These are phyloP conservation scores for Lachnellula occidentalis DNA, from an alignment of 2,329 filamentous ascomycete genomes.

Conservation along the genomic window DNA sequence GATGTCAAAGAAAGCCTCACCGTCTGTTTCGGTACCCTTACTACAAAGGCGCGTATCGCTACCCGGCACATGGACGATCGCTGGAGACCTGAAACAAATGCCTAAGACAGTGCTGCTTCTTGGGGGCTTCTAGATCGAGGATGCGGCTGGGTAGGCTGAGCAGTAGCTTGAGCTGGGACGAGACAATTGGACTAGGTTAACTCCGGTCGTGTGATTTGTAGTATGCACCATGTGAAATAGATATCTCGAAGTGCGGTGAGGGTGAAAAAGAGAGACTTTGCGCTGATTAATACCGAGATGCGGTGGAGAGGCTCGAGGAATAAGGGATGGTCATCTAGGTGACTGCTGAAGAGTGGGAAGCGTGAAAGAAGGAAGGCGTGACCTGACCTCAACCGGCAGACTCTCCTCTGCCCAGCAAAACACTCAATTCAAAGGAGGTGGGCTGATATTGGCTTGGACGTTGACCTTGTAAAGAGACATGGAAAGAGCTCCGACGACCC, in stretches of 20 bases:
- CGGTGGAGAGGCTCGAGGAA: background rate
- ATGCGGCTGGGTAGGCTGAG: background rate
- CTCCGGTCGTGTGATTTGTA: constrained; percentile 3
- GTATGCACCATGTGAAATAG: constrained; percentile 7
- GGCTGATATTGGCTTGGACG: too few species aligned
- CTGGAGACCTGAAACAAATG: constrained; percentile 3
- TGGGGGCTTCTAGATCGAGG: constrained; percentile 9
- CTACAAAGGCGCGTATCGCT: constrained; percentile 1
- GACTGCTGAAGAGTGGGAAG: too few species aligned
- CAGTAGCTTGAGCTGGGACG: constrained; percentile 3
- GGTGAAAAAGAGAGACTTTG: constrained; percentile 17
- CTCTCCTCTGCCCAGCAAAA: too few species aligned
- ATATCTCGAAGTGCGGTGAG: background rate
- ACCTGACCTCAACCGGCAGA: too few species aligned
- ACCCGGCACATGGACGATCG: constrained; percentile 14
- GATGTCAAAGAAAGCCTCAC: constrained; percentile 21
- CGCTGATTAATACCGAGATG: constrained; percentile 18
- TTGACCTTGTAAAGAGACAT: too few species aligned
- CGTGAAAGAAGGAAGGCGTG: background rate
- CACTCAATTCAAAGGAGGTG: too few species aligned
- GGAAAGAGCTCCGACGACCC: too few species aligned
- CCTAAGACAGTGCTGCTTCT: constrained; percentile 9
- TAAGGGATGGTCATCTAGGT: background rate
- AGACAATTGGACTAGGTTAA: constrained; percentile 3
- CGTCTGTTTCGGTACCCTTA: constrained; percentile 5